Base-by-base conservation (phyloP, 768 basidiomycete genomes). In the Tubosaeta sp. region DNA sequence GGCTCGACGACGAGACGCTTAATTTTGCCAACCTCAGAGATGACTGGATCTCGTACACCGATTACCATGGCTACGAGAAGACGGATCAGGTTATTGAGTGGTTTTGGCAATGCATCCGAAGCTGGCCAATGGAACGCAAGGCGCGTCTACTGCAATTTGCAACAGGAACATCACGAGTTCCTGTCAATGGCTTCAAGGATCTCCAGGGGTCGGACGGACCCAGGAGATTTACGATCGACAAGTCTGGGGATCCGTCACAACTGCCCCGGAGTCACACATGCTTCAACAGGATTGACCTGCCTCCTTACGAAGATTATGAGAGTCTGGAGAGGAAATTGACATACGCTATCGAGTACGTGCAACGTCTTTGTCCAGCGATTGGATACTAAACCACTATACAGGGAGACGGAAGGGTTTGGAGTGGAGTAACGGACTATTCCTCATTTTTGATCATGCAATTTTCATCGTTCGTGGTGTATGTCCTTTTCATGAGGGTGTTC, bases 141-240 rank as follows among this genome's bases (percentile, higher is more conserved):
- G 86, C 87, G 35, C 83, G 91, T 13, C 69, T 94, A 32, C 71
- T 94, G 18, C 92, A 94, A 67, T 95, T 95, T 69, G 88, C 90
- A 6, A 94, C 90, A 2, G 86, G 86, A 18, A 89, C 86, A 3
- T 89, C 87, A n/a, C 76, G 87, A 54, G 81, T 89, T 21, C 86
- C 93, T 11, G 92, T 93, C 60, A 93, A 93, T 63, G 94, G 93
- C 1, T 95, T 95, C 77, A 94, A 94, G 64, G 93, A 95, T 63
- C 74, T 94, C 7, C 93, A 95, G 70, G 93, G 93, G 9, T 90
- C 88, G 0, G 93, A 96, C 68, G 93, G 93, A 0, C 93, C 94
- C 3, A 74, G 93, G 49, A 74, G 93, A 53, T 96, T 96, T 67
- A 96, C 94, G 11, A 94, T 96, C 53, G 93, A 96, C 71, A 95